Conservation (phyloP, 2,329 filamentous ascomycete genomes). For the Exophiala lecanii-corni region DNA sequence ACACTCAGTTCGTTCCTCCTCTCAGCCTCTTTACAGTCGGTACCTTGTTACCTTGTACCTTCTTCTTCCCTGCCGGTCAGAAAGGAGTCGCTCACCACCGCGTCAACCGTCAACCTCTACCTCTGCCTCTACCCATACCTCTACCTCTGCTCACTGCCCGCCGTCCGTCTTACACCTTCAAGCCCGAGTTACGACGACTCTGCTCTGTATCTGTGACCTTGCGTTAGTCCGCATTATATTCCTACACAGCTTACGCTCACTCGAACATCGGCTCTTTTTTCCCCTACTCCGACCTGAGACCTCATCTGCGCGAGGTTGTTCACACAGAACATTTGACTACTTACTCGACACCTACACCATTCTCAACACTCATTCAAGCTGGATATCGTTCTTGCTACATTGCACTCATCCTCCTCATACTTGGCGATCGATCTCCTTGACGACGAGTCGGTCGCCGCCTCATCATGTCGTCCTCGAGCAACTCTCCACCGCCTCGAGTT, state of each 20-base stretch:
- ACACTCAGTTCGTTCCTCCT: neutral
- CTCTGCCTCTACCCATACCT: neutral
- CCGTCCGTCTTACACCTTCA: neutral
- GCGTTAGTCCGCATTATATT: conserved; percentile 10
- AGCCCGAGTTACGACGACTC: no score
- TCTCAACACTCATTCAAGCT: no score
- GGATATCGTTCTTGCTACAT: no score
- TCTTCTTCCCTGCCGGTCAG: conserved; percentile 23
- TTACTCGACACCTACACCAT: no score
- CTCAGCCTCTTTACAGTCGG: conserved; percentile 1
- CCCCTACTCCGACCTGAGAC: no score
- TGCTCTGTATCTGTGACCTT: no score
- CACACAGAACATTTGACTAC: no score
- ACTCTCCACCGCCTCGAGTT: conserved; percentile 23
- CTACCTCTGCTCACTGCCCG: neutral
- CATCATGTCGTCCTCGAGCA: conserved; percentile 25
- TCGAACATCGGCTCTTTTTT: no score
- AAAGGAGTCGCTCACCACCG: conserved; percentile 16
- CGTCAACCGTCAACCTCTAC: conserved; percentile 5
- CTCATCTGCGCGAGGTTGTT: no score
- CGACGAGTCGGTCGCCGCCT: conserved; percentile 24
- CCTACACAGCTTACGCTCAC: conserved; percentile 12
- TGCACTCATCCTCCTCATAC: no score
- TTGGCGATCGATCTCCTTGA: conserved; percentile 24
- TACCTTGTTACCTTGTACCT: conserved; percentile 5